These are phyloP conservation scores for Ophiognomonia clavigignenti-juglandacearum DNA, from an alignment of 2,329 filamentous ascomycete genomes.

Conservation along the genomic window DNA sequence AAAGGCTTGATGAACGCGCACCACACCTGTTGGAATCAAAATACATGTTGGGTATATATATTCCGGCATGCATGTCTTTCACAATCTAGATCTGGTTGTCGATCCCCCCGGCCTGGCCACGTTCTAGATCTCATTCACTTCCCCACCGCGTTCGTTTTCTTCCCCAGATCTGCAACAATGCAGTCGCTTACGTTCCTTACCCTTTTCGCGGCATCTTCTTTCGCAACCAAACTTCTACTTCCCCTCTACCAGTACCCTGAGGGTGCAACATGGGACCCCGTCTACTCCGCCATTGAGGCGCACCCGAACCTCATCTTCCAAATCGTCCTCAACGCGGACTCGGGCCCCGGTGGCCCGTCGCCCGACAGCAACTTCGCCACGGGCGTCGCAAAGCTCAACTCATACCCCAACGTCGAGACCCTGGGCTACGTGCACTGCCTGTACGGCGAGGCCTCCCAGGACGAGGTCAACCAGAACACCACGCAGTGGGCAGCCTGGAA, in stretches of 20 bases:
- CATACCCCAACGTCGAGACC: conserved; percentile 6
- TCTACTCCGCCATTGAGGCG: conserved; percentile 10
- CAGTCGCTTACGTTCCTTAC: background rate
- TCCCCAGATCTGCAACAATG: background rate
- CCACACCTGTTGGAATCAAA: background rate
- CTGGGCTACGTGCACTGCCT: conserved; percentile 12
- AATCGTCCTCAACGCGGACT: conserved; percentile 10
- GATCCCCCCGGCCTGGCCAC: background rate
- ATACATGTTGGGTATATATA: background rate
- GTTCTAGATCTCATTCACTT: background rate
- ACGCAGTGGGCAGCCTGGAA: conserved; percentile 8
- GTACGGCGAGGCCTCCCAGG: background rate
- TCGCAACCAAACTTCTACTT: conserved; percentile 9
- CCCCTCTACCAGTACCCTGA: conserved; percentile 11
- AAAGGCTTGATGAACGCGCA: background rate
- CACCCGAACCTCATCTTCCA: conserved; percentile 9
- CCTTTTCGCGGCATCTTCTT: conserved; percentile 1
- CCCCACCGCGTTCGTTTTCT: background rate
- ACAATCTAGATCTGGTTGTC: background rate
- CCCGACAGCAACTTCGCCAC: conserved; percentile 4
- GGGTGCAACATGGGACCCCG: conserved; percentile 1
- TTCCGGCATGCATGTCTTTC: background rate
- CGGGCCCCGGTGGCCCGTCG: conserved; percentile 6
- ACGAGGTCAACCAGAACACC: conserved; percentile 6
- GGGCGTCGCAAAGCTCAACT: conserved; percentile 1